Evolutionary conservation across 208 protist species (phyloP).

Genomic region (Strigomonas galati): DNA sequence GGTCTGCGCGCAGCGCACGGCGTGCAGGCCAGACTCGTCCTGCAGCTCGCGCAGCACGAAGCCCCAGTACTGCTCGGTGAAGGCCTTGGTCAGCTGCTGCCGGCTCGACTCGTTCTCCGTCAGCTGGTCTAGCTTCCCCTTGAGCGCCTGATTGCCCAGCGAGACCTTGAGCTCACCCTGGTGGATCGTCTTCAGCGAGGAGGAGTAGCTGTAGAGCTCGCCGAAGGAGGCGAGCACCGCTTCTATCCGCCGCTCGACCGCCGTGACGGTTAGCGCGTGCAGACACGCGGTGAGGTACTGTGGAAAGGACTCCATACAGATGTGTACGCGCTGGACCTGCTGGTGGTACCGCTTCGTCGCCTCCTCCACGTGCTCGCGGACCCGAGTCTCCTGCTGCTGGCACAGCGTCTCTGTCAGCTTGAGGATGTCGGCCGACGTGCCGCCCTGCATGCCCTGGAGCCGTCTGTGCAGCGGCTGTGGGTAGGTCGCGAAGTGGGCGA

Average conservation of each 20-base stretch:
- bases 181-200: constrained; percentile 38
- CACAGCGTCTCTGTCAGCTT: constrained; percentile 30
- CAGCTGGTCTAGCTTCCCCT: constrained; percentile 33
- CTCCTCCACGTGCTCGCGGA: constrained; percentile 39
- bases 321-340: constrained; percentile 63
- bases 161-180: constrained; percentile 57
- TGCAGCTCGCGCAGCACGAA: constrained; percentile 67
- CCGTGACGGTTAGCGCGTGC: constrained; percentile 33
- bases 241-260: constrained; percentile 47
- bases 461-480: constrained; percentile 42
- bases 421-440: constrained; percentile 36
- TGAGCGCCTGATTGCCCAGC: constrained; percentile 43
- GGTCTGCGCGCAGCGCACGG: constrained; percentile 50
- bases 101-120: constrained; percentile 42
- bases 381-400: constrained; percentile 37
- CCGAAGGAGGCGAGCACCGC: constrained; percentile 49
- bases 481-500: constrained; percentile 42
- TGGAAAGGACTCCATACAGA: constrained; percentile 44
- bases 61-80: constrained; percentile 52
- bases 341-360: constrained; percentile 45
- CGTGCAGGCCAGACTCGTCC: constrained; percentile 66
- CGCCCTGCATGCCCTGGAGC: constrained; percentile 42
- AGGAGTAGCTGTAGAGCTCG: constrained; percentile 45
- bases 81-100: constrained; percentile 26
- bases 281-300: constrained; percentile 39